Evolutionary conservation across 768 basidiomycete genomes (phyloP).

Genomic region (Tulasnella sp.): DNA sequence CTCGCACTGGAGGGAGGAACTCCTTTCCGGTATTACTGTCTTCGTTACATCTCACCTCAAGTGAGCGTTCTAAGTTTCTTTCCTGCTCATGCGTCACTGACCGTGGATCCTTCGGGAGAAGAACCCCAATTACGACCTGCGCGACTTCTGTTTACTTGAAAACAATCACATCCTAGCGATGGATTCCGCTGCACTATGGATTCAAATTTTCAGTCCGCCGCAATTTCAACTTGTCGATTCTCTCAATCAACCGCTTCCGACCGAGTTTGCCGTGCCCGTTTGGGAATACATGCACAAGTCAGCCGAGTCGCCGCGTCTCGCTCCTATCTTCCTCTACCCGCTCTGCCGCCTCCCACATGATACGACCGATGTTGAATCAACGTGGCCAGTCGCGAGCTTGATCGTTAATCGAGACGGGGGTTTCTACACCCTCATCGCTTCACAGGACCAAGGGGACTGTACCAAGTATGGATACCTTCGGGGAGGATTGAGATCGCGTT

Average conservation of each 20-base stretch:
- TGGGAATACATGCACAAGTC: neutral
- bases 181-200: neutral
- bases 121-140: neutral
- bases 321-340: neutral
- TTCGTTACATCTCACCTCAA: neutral
- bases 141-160: neutral
- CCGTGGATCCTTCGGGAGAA: neutral
- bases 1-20: neutral
- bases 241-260: neutral
- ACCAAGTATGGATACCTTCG: neutral
- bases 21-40: neutral
- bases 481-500: neutral
- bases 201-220: neutral
- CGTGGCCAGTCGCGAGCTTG: neutral
- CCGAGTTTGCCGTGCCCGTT: neutral
- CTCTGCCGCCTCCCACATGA: neutral
- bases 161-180: neutral
- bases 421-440: neutral
- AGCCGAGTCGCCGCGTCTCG: neutral
- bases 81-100: neutral
- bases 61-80: neutral
- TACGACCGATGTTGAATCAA: neutral
- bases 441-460: neutral
- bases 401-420: neutral
- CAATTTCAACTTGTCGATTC: neutral